Conservation (phyloP, 2,329 filamentous ascomycete genomes). For the Leptographium galeiforme region DNA sequence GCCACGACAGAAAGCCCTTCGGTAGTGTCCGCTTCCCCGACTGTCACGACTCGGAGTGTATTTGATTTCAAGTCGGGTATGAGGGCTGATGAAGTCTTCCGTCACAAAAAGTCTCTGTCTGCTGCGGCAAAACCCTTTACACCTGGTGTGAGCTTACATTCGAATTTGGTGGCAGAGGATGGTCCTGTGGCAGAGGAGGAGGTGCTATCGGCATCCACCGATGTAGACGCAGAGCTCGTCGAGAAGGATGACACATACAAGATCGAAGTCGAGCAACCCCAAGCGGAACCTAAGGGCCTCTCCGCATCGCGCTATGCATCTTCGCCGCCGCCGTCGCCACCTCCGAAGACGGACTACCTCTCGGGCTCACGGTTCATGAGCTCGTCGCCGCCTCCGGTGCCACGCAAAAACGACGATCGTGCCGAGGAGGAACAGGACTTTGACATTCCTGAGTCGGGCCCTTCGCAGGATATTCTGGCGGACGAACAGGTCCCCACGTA, state of each 20-base stretch:
- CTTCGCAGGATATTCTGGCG: slow-evolving; percentile 12
- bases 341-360: slow-evolving; percentile 28
- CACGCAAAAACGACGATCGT: slow-evolving; percentile 15
- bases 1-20: slow-evolving; percentile 33
- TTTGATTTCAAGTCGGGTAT: slow-evolving; percentile 44
- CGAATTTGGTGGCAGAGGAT: slow-evolving; percentile 11
- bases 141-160: slow-evolving; percentile 23
- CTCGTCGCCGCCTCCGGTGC: slow-evolving; percentile 20
- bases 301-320: slow-evolving; percentile 33
- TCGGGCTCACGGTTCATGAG: slow-evolving; percentile 31
- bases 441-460: neutral
- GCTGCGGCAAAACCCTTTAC: slow-evolving; percentile 59
- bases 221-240: neutral
- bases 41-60: slow-evolving; percentile 39
- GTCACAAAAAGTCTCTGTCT: slow-evolving; percentile 49
- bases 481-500: slow-evolving; percentile 38
- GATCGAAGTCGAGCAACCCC: neutral
- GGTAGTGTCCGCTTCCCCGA: slow-evolving; percentile 36
- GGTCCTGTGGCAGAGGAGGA: slow-evolving; percentile 1
- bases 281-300: slow-evolving; percentile 23
- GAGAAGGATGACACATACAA: neutral
- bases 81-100: slow-evolving; percentile 28
- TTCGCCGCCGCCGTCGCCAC: slow-evolving; percentile 19
- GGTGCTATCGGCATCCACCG: slow-evolving; percentile 6
- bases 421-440: slow-evolving; percentile 10